phyloP scores from a whole-genome alignment of 2,329 filamentous ascomycete species.

The Sporothrix euskadiensis region DNA sequence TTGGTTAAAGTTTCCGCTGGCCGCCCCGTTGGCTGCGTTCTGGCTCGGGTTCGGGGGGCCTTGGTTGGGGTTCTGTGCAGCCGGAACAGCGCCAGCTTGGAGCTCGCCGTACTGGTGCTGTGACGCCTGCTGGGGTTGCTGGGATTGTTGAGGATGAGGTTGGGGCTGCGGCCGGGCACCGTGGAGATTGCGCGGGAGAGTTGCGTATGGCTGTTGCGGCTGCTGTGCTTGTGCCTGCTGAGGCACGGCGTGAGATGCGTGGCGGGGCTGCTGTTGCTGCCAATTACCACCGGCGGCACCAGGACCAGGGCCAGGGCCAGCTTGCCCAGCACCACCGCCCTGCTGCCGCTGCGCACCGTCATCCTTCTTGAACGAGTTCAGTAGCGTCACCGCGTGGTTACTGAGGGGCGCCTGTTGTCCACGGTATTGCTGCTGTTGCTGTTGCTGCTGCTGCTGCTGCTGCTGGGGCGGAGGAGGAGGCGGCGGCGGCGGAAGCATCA shows the following conservation, averaged over 20 bases:
- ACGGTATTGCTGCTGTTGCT: conserved; percentile 22
- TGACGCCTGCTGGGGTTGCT: neutral
- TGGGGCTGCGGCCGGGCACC: neutral
- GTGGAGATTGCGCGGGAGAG: neutral
- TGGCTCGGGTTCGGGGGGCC: neutral
- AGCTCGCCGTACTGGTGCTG: conserved; percentile 3
- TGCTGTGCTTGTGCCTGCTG: conserved; percentile 37
- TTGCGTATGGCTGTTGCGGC: neutral
- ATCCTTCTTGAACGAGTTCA: conserved; percentile 46
- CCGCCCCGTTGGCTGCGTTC: neutral
- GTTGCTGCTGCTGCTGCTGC: conserved; percentile 24
- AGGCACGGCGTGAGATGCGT: conserved; percentile 46
- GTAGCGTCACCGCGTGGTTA: conserved; percentile 42
- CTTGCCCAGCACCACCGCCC: neutral
- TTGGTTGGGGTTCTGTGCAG: neutral
- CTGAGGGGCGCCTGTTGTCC: conserved; percentile 37
- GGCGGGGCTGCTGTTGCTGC: conserved; percentile 23
- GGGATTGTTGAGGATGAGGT: neutral
- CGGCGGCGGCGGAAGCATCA: conserved; percentile 29
- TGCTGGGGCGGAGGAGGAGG: conserved; percentile 28
- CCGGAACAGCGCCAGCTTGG: neutral
- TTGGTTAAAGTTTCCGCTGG: neutral
- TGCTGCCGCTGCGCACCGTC: neutral
- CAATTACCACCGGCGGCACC: conserved; percentile 1
- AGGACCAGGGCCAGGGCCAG: neutral